Evolutionary conservation across 2,329 filamentous ascomycete species (phyloP), one percentile per base, ranked within the genome.

Genomic region (Lithohypha guttulata): DNA sequence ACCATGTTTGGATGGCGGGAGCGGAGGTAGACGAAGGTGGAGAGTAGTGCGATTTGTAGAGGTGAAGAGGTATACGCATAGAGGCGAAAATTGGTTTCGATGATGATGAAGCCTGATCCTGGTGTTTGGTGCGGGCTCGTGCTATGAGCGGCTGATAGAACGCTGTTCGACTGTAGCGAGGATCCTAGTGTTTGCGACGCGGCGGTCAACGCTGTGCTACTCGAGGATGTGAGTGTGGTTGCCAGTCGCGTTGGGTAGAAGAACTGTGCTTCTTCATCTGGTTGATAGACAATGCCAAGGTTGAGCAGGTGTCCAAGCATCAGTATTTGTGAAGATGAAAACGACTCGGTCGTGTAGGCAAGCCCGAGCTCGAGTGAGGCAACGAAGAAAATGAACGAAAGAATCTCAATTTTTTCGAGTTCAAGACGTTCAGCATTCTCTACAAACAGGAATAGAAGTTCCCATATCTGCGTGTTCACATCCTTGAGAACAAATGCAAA

Each of bases 391-490:
- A 98, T 77, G 59, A 98, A 98, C 5, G 84, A 87, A 4, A 98
- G 75, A 58, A 96, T 87, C 55, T 98, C 91, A 33, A 94, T 86
- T 43, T 82, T 79, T 50, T 94, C 85, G 70, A 94, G 81, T 21
- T 75, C 73, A 11, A 83, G 71, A 39, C 69, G 66, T 51, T 85
- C 80, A 30, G 82, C 81, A 45, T 85, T 82, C 50, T 93, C 84
- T 35, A 98, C 77, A 70, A 94, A 98, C 21, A 95, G 78, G 20
- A 98, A 80, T 23, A 98, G 70, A 32, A 98, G 69, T 18, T 86
- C 91, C 91, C 91, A 98, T 23, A 98, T 86, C 60, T 98, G 91
- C 0, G 89, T 86, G 58, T 95, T 96, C 43, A 89, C 81, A 55
- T 95, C 89, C 54, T 96, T 89, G 6, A 98, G 69, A 41, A 98